phyloP scores from a whole-genome alignment of 106 monocot genomes.

The Posidonia australis region DNA sequence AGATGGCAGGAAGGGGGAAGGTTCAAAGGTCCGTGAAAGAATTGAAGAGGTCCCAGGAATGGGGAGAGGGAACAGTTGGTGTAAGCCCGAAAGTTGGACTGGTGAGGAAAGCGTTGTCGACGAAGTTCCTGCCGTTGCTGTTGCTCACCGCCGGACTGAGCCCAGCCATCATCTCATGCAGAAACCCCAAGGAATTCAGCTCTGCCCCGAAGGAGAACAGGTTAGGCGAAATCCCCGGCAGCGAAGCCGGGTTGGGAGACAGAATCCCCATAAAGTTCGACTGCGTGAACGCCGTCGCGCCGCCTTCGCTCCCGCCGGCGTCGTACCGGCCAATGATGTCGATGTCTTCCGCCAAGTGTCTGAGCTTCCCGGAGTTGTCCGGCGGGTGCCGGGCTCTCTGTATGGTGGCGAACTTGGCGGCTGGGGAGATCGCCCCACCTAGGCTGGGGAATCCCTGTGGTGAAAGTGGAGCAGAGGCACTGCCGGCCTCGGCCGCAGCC shows the following conservation, averaged over 20 bases:
- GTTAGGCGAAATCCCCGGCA: constrained; percentile 21
- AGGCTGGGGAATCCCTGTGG: constrained; percentile 5
- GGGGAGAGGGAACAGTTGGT: constrained; percentile 24
- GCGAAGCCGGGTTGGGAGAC: constrained; percentile 24
- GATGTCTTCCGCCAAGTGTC: background rate
- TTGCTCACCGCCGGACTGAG: background rate
- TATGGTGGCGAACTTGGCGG: constrained; percentile 44
- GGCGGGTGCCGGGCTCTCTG: constrained; percentile 17
- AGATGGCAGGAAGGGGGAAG: background rate
- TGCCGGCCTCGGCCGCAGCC: background rate
- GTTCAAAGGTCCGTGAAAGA: background rate
- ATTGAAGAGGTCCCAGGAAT: constrained; percentile 32
- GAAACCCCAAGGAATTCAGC: constrained; percentile 10
- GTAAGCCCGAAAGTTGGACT: constrained; percentile 23
- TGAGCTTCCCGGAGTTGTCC: background rate
- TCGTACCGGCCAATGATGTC: background rate
- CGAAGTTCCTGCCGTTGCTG: constrained; percentile 6
- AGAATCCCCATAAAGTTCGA: constrained; percentile 20
- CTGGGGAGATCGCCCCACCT: constrained; percentile 33
- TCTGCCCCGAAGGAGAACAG: constrained; percentile 18
- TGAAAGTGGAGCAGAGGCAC: background rate
- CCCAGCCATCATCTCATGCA: constrained; percentile 22
- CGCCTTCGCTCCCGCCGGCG: too few relatives aligned
- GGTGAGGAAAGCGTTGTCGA: constrained; percentile 19
- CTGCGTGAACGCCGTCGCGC: background rate